Conservation (phyloP, 2,329 filamentous ascomycete species). For the Botrytis cinerea region DNA sequence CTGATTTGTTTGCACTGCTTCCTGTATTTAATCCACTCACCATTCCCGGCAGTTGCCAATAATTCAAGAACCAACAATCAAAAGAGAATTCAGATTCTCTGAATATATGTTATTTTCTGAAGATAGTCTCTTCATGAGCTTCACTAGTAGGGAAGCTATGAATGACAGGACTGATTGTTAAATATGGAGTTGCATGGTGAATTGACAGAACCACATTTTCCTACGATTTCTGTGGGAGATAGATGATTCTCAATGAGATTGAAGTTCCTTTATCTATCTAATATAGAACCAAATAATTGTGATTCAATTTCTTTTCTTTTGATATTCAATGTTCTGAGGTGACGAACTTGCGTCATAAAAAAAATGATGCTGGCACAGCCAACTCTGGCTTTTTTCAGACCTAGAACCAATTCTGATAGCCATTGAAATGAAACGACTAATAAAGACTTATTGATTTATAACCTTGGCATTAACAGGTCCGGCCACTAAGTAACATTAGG, state of each 20-base stretch:
- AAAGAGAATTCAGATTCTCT: not conserved
- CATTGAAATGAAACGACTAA: fast-evolving
- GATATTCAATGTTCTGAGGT: not conserved
- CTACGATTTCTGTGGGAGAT: fast-evolving
- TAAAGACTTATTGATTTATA: fast-evolving
- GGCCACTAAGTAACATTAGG: not conserved
- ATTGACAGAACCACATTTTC: fast-evolving
- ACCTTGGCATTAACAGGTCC: fast-evolving
- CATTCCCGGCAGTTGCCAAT: not conserved
- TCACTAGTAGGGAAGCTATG: fast-evolving
- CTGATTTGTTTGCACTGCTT: not conserved
- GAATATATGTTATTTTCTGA: fast-evolving
- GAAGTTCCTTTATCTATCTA: not conserved
- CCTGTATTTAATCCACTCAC: not conserved
- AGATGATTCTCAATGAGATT: not conserved
- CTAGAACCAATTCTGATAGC: not conserved
- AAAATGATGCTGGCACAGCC: not conserved
- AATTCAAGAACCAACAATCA: fast-evolving
- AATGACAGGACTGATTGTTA: not conserved
- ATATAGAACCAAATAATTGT: not conserved
- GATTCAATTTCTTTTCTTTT: fast-evolving
- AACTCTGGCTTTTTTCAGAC: not conserved
- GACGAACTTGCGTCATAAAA: not conserved
- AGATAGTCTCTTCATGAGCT: not conserved
- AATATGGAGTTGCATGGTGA: not conserved